These are phyloP conservation scores for Hortiboletus rubellus DNA, from an alignment of 1,284 basidiomycete genomes.

Conservation along the genomic window DNA sequence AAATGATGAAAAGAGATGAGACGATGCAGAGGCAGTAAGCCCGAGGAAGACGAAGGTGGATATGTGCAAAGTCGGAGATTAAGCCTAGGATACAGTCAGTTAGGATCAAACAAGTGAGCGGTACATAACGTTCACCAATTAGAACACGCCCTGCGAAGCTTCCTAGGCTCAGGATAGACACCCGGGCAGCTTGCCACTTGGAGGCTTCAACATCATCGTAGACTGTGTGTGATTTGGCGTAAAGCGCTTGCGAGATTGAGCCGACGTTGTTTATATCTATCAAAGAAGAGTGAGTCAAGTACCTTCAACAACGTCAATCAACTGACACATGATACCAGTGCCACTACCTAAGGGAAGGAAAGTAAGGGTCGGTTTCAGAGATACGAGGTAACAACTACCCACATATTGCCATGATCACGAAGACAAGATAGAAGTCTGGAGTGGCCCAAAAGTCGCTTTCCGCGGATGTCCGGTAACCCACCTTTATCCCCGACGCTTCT, in stretches of 20 bases:
- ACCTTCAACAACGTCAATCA: background rate
- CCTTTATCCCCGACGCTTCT: conserved; percentile 15
- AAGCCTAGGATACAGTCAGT: conserved; percentile 45
- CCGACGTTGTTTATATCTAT: conserved; percentile 97
- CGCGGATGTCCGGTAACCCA: conserved; percentile 46
- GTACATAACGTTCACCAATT: conserved; percentile 51
- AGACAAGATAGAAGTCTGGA: conserved; percentile 78
- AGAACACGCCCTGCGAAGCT: conserved; percentile 82
- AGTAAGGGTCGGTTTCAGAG: background rate
- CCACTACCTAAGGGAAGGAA: conserved; percentile 64
- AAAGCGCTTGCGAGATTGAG: conserved; percentile 86
- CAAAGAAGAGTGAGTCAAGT: background rate
- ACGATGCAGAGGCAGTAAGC: conserved; percentile 73
- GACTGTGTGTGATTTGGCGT: conserved; percentile 59
- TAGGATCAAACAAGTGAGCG: background rate
- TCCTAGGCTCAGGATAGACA: conserved; percentile 81
- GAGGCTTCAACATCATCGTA: conserved; percentile 70
- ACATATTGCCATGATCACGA: conserved; percentile 69
- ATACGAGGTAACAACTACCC: conserved; percentile 32
- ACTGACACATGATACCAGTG: conserved; percentile 85
- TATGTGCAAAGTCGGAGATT: conserved; percentile 72
- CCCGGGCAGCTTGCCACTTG: conserved; percentile 82
- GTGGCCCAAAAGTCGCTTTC: conserved; percentile 46
- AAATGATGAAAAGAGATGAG: conserved; percentile 64
- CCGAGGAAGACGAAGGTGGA: conserved; percentile 58